These are phyloP conservation scores for Calvatia gigantea DNA, from an alignment of 768 basidiomycete genomes.

Conservation along the genomic window DNA sequence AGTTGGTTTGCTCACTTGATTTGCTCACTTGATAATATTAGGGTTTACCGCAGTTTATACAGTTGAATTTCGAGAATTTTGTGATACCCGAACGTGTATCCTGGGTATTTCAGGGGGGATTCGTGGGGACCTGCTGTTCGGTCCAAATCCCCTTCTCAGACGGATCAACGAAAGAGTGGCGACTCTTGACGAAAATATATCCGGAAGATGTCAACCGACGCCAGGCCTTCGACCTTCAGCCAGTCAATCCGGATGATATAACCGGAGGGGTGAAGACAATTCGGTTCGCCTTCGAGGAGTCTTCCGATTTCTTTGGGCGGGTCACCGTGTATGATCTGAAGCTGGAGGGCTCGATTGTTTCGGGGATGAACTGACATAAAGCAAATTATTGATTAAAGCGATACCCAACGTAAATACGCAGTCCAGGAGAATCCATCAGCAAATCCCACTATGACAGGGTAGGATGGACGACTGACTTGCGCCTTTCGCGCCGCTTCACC, in stretches of 20 bases:
- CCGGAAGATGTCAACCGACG: conserved; percentile 78
- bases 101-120: conserved; percentile 83
- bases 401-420: conserved; percentile 7
- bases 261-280: conserved; percentile 40
- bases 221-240: conserved; percentile 60
- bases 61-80: conserved; percentile 49
- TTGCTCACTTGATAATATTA: conserved; percentile 22
- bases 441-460: background rate
- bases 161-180: conserved; percentile 42
- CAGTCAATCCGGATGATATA: conserved; percentile 16
- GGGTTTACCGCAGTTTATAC: conserved; percentile 78
- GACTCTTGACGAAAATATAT: conserved; percentile 50
- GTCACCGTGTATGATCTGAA: conserved; percentile 69
- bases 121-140: conserved; percentile 67
- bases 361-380: background rate
- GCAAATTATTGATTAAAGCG: conserved; percentile 1
- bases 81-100: conserved; percentile 55
- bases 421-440: background rate
- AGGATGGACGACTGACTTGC: conserved; percentile 10
- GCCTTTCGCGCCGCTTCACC: conserved; percentile 22
- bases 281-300: conserved; percentile 72
- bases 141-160: conserved; percentile 36
- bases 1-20: background rate
- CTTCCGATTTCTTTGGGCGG: conserved; percentile 85
- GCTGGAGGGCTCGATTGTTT: conserved; percentile 29